phyloP scores from a whole-genome alignment of 1,284 basidiomycete genomes.

The Wallemia hederae region DNA sequence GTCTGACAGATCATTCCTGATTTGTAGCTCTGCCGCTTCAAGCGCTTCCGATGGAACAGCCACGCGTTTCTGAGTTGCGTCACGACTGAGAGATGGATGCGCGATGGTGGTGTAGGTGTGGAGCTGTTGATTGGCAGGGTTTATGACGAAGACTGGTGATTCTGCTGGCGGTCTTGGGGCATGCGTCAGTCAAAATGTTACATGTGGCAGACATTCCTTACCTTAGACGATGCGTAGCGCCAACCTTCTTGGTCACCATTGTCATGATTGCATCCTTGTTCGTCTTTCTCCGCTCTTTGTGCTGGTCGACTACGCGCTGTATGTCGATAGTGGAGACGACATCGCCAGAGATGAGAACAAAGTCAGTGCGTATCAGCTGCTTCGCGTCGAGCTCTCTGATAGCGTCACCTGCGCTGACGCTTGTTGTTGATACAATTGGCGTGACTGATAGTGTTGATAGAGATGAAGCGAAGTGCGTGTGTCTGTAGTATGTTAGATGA shows the following conservation, averaged over 20 bases:
- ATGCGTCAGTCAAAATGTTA: slow-evolving; percentile 1
- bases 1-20: slow-evolving; percentile 61
- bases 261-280: slow-evolving; percentile 94
- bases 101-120: slow-evolving; percentile 35
- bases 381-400: slow-evolving; percentile 88
- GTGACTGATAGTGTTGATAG: slow-evolving; percentile 3
- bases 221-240: slow-evolving; percentile 39
- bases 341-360: slow-evolving; percentile 77
- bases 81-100: slow-evolving; percentile 23
- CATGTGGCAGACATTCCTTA: slow-evolving; percentile 14
- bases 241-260: slow-evolving; percentile 58
- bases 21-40: slow-evolving; percentile 37
- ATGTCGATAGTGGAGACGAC: slow-evolving; percentile 79
- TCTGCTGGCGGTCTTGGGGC: slow-evolving; percentile 30
- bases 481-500: background rate
- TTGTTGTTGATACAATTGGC: background rate
- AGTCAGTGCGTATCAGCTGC: slow-evolving; percentile 69
- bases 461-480: slow-evolving; percentile 2
- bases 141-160: slow-evolving; percentile 39
- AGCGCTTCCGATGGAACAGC: slow-evolving; percentile 40
- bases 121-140: slow-evolving; percentile 17
- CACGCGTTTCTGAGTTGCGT: slow-evolving; percentile 26
- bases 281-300: slow-evolving; percentile 55
- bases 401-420: slow-evolving; percentile 57
- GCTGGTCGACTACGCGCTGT: slow-evolving; percentile 55